Conservation (phyloP, 495 filamentous ascomycete species). For the Extremus antarcticus region DNA sequence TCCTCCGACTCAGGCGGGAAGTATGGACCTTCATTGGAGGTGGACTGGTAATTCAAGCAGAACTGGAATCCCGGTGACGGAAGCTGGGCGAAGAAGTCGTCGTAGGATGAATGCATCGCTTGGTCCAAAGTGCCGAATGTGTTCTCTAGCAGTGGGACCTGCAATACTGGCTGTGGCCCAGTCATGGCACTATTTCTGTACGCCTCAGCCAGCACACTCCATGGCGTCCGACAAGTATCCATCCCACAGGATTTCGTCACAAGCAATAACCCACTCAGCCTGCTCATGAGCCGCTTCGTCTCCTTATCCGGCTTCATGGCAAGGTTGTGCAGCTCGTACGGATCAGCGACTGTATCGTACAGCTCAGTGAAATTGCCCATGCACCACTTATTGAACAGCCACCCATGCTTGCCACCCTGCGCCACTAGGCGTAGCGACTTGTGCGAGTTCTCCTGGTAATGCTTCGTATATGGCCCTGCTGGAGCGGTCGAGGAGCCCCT, state of each 20-base stretch:
- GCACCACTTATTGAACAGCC: conserved; percentile 22
- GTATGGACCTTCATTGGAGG: not conserved
- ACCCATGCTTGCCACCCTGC: conserved; percentile 9
- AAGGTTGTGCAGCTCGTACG: not conserved
- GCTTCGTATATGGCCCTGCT: not conserved
- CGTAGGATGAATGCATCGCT: not conserved
- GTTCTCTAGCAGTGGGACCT: not conserved
- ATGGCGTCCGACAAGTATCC: conserved; percentile 45
- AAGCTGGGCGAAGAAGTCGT: conserved; percentile 1
- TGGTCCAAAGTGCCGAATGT: not conserved
- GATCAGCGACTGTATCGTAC: conserved; percentile 14
- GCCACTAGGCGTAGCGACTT: conserved; percentile 21
- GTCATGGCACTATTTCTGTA: not conserved
- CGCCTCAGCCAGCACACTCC: conserved; percentile 40
- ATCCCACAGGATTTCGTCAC: conserved; percentile 56
- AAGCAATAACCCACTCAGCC: conserved; percentile 51
- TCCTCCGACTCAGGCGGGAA: conserved; percentile 1
- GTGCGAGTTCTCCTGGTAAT: conserved; percentile 23
- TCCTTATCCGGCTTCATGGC: not conserved
- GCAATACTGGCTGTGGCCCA: not conserved
- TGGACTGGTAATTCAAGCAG: not conserved
- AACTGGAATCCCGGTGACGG: not conserved
- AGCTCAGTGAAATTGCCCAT: conserved; percentile 17
- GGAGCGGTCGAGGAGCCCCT: conserved; percentile 20
- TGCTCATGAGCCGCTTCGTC: conserved; percentile 12